phyloP scores from a whole-genome alignment of 148 eudicot species.

The Vaccinium myrtillus region DNA sequence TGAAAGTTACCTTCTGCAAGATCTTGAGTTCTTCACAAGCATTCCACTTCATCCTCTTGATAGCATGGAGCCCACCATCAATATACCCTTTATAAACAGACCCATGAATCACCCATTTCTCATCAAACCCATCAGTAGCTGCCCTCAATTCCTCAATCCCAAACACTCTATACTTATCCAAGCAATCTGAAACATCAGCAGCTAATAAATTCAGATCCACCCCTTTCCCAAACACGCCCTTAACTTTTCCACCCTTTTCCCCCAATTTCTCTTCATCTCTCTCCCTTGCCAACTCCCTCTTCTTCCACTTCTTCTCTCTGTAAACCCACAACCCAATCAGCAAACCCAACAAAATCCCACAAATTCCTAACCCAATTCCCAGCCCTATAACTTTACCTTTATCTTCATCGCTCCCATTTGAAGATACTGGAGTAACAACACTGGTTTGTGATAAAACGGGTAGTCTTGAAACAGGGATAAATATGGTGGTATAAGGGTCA shows the following conservation, averaged over 20 bases:
- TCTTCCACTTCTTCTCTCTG: conserved; percentile 36
- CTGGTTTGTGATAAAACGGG: conserved; percentile 53
- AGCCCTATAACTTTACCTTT: conserved; percentile 53
- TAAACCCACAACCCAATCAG: conserved; percentile 39
- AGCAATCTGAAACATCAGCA: conserved; percentile 85
- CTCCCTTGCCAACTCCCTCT: conserved; percentile 12
- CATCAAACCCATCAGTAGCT: conserved; percentile 74
- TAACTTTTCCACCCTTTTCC: conserved; percentile 15
- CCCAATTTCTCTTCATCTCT: conserved; percentile 22
- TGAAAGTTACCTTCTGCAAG: conserved; percentile 70
- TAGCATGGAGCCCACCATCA: conserved; percentile 64
- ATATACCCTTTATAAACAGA: conserved; percentile 76
- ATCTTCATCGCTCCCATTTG: conserved; percentile 13
- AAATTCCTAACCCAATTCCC: conserved; percentile 59
- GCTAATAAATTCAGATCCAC: conserved; percentile 49
- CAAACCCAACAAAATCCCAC: conserved; percentile 47
- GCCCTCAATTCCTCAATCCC: conserved; percentile 58
- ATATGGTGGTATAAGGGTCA: conserved; percentile 42
- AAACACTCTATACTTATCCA: conserved; percentile 88
- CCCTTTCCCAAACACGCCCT: conserved; percentile 25
- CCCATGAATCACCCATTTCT: conserved; percentile 61
- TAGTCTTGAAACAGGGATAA: conserved; percentile 65
- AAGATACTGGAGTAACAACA: neutral
- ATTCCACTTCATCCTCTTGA: conserved; percentile 99
- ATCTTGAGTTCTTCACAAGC: conserved; percentile 91